Percentiles rank a stretch among this genome's conserved stretches.
Evolutionary conservation across 176 grass and related monocot genomes (phyloP).

Genomic region (Oryza meridionalis): DNA sequence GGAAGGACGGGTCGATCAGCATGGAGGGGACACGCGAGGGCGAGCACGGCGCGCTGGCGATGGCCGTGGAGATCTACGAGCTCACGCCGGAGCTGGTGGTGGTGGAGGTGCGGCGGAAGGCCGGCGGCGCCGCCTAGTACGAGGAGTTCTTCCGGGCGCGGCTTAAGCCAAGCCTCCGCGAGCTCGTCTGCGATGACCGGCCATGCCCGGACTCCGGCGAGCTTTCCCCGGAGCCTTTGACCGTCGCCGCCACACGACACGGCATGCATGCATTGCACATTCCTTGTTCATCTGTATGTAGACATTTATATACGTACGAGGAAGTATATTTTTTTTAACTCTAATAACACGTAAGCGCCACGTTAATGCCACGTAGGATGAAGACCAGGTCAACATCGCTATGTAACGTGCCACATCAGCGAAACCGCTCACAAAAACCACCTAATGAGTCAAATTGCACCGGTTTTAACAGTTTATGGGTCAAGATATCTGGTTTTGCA

Average conservation of each 20-base stretch:
- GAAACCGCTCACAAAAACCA: no score
- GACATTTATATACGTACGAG: not conserved
- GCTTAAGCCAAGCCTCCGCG: slow-evolving; percentile 61
- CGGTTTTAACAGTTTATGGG: no score
- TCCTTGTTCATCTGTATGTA: not conserved
- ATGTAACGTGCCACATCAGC: no score
- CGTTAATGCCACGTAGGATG: no score
- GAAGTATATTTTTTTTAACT: no score
- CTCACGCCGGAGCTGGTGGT: slow-evolving; percentile 79
- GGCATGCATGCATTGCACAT: slow-evolving; percentile 14
- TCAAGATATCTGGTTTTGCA: no score
- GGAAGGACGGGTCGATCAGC: slow-evolving; percentile 60
- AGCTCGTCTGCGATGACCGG: slow-evolving; percentile 48
- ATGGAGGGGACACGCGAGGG: slow-evolving; percentile 93
- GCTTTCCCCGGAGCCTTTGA: slow-evolving; percentile 30
- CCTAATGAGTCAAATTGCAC: no score
- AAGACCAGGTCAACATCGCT: no score
- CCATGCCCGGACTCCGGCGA: slow-evolving; percentile 1
- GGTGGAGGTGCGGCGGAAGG: slow-evolving; percentile 80
- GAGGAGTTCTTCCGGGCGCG: slow-evolving; percentile 74
- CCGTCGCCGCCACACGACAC: not conserved
- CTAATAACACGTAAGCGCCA: no score
- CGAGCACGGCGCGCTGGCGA: slow-evolving; percentile 78
- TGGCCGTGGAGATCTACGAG: slow-evolving; percentile 83
- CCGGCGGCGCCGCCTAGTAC: slow-evolving; percentile 78